A percentile compares a stretch with the other conserved stretches of the same genome.
phyloP scores from a whole-genome alignment of 108 stramenopile genomes.

The Licmophora abbreviata region DNA sequence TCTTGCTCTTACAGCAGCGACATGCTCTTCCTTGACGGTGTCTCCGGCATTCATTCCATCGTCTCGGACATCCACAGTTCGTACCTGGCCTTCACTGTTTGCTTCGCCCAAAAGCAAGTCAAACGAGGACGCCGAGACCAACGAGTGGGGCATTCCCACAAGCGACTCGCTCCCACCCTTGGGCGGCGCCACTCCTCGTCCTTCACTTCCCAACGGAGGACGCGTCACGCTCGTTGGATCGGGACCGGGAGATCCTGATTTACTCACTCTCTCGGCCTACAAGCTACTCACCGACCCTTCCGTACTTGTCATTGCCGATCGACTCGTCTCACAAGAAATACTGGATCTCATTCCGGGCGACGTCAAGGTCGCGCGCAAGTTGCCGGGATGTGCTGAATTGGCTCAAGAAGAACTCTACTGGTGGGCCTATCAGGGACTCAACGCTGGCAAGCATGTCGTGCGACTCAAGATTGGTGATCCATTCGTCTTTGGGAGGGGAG shows the following conservation, averaged over 20 bases:
- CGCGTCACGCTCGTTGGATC: conserved; percentile 80
- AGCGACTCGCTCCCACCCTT: conserved; percentile 22
- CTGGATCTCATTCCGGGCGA: conserved; percentile 67
- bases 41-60: too few relatives aligned
- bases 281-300: conserved; percentile 46
- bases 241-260: conserved; percentile 91
- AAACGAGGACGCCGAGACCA: neutral
- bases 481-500: conserved; percentile 95
- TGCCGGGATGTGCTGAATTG: conserved; percentile 89
- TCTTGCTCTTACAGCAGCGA: too few relatives aligned
- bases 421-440: conserved; percentile 80
- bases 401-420: conserved; percentile 93
- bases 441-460: conserved; percentile 80
- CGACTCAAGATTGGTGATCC: conserved; percentile 99
- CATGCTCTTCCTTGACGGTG: too few relatives aligned
- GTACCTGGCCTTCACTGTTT: too few relatives aligned
- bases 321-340: conserved; percentile 87
- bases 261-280: conserved; percentile 87
- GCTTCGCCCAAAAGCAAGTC: neutral
- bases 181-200: conserved; percentile 1
- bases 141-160: conserved; percentile 43
- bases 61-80: too few relatives aligned
- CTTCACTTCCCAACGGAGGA: conserved; percentile 45
- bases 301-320: conserved; percentile 86
- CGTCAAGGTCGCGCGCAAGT: conserved; percentile 80